Evolutionary conservation across 768 basidiomycete genomes (phyloP).

Genomic region (Suillus americanus): DNA sequence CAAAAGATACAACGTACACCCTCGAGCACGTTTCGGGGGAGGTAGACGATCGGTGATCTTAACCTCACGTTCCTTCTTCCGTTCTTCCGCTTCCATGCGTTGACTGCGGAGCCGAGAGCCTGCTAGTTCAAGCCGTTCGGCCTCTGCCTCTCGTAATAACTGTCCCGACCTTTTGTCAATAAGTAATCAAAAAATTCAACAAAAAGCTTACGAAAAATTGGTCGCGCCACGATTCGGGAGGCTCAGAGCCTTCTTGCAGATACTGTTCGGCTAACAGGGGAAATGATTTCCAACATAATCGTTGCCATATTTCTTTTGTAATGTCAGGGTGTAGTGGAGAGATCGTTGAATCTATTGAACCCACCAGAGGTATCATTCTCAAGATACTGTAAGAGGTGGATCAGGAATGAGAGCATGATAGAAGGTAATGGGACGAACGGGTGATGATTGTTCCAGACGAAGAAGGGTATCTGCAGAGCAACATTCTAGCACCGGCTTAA

Average conservation of each 20-base stretch:
- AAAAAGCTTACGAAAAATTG: constrained; percentile 58
- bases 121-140: constrained; percentile 61
- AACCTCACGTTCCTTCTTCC: constrained; percentile 75
- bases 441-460: constrained; percentile 66
- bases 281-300: constrained; percentile 61
- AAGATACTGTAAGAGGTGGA: constrained; percentile 42
- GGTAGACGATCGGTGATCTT: constrained; percentile 73
- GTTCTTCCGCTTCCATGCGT: constrained; percentile 68
- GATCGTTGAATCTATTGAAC: constrained; percentile 10
- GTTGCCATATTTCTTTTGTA: constrained; percentile 63
- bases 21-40: constrained; percentile 59
- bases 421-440: constrained; percentile 45
- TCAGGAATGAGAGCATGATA: constrained; percentile 16
- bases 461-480: constrained; percentile 71
- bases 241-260: constrained; percentile 37
- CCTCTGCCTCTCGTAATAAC: constrained; percentile 59
- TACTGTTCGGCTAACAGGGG: constrained; percentile 53
- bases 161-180: constrained; percentile 28
- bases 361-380: constrained; percentile 55
- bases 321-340: constrained; percentile 5
- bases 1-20: constrained; percentile 2
- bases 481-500: constrained; percentile 72
- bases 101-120: constrained; percentile 62
- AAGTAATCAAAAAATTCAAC: neutral
- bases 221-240: constrained; percentile 66